Conservation (phyloP, 306 rosid species). For the Ceratonia siliqua region DNA sequence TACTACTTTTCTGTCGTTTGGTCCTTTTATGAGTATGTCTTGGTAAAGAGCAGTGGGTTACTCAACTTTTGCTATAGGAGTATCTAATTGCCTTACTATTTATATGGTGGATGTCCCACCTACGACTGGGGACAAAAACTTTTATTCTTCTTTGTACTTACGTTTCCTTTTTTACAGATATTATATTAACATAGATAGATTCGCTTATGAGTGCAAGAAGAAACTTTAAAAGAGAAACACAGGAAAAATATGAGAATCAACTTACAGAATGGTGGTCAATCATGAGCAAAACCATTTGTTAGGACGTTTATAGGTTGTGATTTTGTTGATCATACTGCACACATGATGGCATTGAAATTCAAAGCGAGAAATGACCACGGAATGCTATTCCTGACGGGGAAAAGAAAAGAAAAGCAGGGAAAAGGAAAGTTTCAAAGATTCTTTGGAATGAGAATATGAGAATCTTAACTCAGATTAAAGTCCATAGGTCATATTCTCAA, state of each 20-base stretch:
- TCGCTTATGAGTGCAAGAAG: constrained; percentile 34
- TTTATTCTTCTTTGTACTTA: constrained; percentile 47
- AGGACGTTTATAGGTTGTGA: constrained; percentile 15
- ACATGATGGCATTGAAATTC: constrained; percentile 33
- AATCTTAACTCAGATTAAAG: constrained; percentile 59
- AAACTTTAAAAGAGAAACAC: constrained; percentile 32
- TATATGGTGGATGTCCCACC: constrained; percentile 34
- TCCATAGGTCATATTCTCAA: constrained; percentile 55
- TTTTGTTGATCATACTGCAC: constrained; percentile 49
- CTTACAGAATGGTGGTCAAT: constrained; percentile 34
- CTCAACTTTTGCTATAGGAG: constrained; percentile 4
- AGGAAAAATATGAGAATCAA: constrained; percentile 7
- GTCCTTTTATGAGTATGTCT: constrained; percentile 28
- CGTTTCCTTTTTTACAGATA: constrained; percentile 25
- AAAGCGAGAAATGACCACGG: constrained; percentile 79
- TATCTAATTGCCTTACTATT: constrained; percentile 1
- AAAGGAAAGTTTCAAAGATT: constrained; percentile 30
- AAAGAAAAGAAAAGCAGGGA: constrained; percentile 17
- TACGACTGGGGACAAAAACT: constrained; percentile 9
- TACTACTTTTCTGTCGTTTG: constrained; percentile 33
- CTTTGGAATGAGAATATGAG: constrained; percentile 54
- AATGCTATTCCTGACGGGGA: constrained; percentile 59
- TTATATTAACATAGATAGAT: constrained; percentile 29
- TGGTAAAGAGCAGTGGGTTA: constrained; percentile 6
- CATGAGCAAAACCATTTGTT: constrained; percentile 25